These are phyloP conservation scores for Syncephalastrum contaminatum DNA, from an alignment of 371 early-diverging fungal species.

Conservation along the genomic window DNA sequence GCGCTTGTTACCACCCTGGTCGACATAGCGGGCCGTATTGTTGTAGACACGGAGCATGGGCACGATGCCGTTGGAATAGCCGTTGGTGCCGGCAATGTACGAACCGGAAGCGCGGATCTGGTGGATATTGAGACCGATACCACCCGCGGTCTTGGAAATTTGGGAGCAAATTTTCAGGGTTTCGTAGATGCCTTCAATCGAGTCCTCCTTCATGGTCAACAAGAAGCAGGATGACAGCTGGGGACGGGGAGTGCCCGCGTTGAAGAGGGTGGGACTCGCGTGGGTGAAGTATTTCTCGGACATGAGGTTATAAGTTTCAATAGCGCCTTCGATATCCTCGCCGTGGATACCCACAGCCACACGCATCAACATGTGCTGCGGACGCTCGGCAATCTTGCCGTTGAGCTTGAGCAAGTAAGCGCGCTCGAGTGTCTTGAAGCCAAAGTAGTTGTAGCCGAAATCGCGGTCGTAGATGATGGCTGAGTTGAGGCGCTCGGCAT, in stretches of 20 bases:
- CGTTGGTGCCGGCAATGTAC: constrained; percentile 98
- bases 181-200: constrained; percentile 98
- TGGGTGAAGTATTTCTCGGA: constrained; percentile 97
- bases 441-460: constrained; percentile 97
- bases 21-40: constrained; percentile 98
- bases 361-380: constrained; percentile 99
- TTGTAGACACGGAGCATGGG: constrained; percentile 99
- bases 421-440: constrained; percentile 98
- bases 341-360: constrained; percentile 98
- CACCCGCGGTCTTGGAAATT: constrained; percentile 99
- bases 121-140: constrained; percentile 97
- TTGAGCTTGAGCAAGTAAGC: constrained; percentile 93
- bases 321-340: constrained; percentile 88
- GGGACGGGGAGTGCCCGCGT: constrained; percentile 95
- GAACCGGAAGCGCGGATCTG: constrained; percentile 95
- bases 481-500: constrained; percentile 86
- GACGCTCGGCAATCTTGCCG: constrained; percentile 87
- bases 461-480: constrained; percentile 97
- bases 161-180: constrained; percentile 96
- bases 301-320: constrained; percentile 97
- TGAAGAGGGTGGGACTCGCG: constrained; percentile 99
- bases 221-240: constrained; percentile 98
- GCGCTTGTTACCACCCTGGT: constrained; percentile 99
- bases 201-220: constrained; percentile 93
- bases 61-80: constrained; percentile 96